Evolutionary conservation across 345 rosid genomes (phyloP), one percentile per base, ranked within the genome.

Genomic region (Lumnitzera littorea): DNA sequence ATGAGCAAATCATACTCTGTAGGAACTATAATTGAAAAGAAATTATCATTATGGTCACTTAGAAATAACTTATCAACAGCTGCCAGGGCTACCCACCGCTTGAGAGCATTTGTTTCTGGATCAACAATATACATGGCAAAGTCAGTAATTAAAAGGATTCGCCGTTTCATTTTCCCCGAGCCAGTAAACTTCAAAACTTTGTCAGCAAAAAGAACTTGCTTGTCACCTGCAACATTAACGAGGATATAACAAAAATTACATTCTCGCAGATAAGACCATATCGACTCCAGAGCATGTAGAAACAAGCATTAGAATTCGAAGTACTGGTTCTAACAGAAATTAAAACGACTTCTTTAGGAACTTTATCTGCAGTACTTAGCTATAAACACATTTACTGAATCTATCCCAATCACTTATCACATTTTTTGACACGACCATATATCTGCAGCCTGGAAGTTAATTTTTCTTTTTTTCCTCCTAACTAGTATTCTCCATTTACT

Each of bases 1-100:
- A 91, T 83, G 51, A 95, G 89, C 9, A 91, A 58, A 78, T 95
- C 99, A 68, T 95, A 95, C 76, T 91, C 99, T 0, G 90, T 88
- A 13, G 98, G 97, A 51, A 95, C 71, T 41, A 95, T 73, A 62
- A 95, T 67, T 0, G 97, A 84, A 60, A 90, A 85, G 82, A 95
- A 95, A 73, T 88, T 88, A 74, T 95, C 98, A 48, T 83, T 74
- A 23, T 88, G 66, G 71, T 91, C 92, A 58, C 98, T 95, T 72
- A 95, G 74, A 67, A 79, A 84, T 68, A 88, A 70, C 71, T 80
- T 95, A 47, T 95, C 96, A 36, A 95, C 86, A 8, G 96, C 88
- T 7, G 95, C 86, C 36, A 91, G 57, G 15, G 95, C 91, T 24
- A 95, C 78, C 62, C 96, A 67, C 46, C 98, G 76, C 56, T 88